These are phyloP conservation scores for Farysia itapuensis DNA, from an alignment of 1,284 basidiomycete species.

Conservation along the genomic window DNA sequence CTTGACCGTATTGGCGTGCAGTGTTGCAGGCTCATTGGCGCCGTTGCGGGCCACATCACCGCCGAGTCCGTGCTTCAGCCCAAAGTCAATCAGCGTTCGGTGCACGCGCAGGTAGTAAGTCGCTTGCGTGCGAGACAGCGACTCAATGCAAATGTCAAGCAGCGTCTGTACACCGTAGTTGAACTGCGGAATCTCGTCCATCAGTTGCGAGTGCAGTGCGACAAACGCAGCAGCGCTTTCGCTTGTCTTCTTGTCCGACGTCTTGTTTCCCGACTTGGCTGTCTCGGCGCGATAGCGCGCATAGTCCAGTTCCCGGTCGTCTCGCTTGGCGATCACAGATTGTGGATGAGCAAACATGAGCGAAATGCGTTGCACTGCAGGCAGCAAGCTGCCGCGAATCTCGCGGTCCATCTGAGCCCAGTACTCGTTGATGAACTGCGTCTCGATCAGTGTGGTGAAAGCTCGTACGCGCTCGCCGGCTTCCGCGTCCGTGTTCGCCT, in stretches of 20 bases:
- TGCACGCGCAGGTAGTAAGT: slow-evolving; percentile 47
- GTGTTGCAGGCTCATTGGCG: slow-evolving; percentile 26
- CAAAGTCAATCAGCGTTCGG: slow-evolving; percentile 23
- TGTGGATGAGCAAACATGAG: slow-evolving; percentile 41
- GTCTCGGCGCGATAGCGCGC: slow-evolving; percentile 46
- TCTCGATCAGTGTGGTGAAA: slow-evolving; percentile 19
- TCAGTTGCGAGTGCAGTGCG: slow-evolving; percentile 59
- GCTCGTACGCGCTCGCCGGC: slow-evolving; percentile 26
- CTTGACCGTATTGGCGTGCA: slow-evolving; percentile 38
- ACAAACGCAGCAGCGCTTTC: slow-evolving; percentile 58
- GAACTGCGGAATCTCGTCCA: slow-evolving; percentile 61
- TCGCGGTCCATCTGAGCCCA: slow-evolving; percentile 39
- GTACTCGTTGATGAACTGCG: slow-evolving; percentile 13
- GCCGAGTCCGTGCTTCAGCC: slow-evolving; percentile 23
- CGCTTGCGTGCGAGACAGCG: slow-evolving; percentile 56
- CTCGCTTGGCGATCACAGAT: slow-evolving; percentile 57
- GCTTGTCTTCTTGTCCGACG: slow-evolving; percentile 33
- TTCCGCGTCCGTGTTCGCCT: slow-evolving; percentile 4
- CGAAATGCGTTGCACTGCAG: slow-evolving; percentile 54
- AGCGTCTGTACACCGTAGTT: slow-evolving; percentile 58
- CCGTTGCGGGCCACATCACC: slow-evolving; percentile 15
- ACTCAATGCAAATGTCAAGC: slow-evolving; percentile 56
- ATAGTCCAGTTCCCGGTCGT: slow-evolving; percentile 59
- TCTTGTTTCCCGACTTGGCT: slow-evolving; percentile 14
- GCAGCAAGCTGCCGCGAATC: slow-evolving; percentile 29